Conservation (phyloP, 768 basidiomycete species). For the Polyporus arcularius region DNA sequence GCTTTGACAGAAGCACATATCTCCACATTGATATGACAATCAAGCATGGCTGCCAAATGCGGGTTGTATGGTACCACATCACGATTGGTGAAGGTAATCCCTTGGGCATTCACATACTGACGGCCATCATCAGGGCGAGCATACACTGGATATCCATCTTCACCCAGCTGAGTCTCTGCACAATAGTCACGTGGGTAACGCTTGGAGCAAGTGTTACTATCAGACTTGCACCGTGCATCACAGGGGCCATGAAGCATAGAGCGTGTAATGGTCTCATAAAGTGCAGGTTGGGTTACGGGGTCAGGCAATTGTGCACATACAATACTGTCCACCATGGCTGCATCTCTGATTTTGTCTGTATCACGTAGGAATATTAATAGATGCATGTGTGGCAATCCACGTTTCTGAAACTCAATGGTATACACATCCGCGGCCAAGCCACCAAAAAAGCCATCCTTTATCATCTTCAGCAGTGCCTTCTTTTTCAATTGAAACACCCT, state of each 20-base stretch:
- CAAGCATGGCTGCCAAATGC: conserved; percentile 34
- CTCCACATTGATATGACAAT: conserved; percentile 56
- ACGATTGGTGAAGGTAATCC: conserved; percentile 28
- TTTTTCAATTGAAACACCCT: conserved; percentile 47
- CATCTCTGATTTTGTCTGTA: conserved; percentile 33
- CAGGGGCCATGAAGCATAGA: conserved; percentile 56
- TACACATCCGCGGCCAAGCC: conserved; percentile 44
- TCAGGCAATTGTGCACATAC: conserved; percentile 49
- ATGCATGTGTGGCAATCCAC: conserved; percentile 57
- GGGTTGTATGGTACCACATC: conserved; percentile 46
- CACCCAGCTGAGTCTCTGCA: conserved; percentile 36
- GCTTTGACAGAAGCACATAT: conserved; percentile 38
- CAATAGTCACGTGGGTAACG: conserved; percentile 43
- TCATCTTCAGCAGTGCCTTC: conserved; percentile 31
- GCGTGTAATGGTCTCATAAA: conserved; percentile 42
- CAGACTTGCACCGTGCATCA: conserved; percentile 32
- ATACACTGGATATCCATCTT: conserved; percentile 36
- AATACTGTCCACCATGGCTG: conserved; percentile 40
- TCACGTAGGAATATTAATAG: conserved; percentile 43
- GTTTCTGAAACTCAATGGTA: conserved; percentile 59
- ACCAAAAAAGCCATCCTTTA: conserved; percentile 46
- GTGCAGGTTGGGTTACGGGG: conserved; percentile 35
- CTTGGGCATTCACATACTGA: conserved; percentile 24
- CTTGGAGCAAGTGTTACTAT: conserved; percentile 37
- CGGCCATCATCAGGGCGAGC: conserved; percentile 38